Percentiles rank a stretch among this genome's conserved stretches.
Conservation (phyloP, 2,329 filamentous ascomycete genomes). For the Dactylellina cionopaga region DNA sequence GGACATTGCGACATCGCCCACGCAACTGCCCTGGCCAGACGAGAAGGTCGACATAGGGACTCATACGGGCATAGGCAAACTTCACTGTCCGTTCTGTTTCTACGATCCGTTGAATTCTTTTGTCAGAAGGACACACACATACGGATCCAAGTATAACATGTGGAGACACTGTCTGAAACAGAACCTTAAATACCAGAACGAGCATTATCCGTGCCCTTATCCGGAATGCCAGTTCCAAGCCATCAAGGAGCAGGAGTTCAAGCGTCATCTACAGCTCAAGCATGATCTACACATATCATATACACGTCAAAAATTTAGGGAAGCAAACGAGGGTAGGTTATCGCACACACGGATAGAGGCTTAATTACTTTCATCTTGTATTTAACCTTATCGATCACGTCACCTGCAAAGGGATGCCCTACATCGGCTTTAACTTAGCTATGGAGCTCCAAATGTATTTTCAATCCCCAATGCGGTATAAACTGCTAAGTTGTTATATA, state of each 20-base stretch:
- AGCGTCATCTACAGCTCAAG: not conserved
- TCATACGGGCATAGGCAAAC: not conserved
- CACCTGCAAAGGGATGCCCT: not conserved
- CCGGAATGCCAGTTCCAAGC: slow-evolving; percentile 2
- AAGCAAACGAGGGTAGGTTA: not conserved
- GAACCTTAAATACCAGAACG: not conserved
- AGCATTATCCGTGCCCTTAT: not conserved
- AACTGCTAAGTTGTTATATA: no score
- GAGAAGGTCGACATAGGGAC: slow-evolving; percentile 1
- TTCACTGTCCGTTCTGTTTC: slow-evolving; percentile 8
- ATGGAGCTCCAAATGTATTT: not conserved
- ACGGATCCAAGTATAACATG: slow-evolving; percentile 4
- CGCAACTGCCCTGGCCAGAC: not conserved
- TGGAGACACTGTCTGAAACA: slow-evolving; percentile 7
- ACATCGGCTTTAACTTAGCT: not conserved
- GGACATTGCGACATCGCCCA: not conserved
- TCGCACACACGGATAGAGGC: not conserved
- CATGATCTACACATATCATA: not conserved
- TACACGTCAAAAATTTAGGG: not conserved
- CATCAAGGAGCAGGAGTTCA: slow-evolving; percentile 2
- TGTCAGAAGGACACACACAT: not conserved
- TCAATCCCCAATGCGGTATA: not conserved
- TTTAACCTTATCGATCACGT: not conserved
- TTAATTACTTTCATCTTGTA: not conserved
- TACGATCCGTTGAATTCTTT: slow-evolving; percentile 2